These are phyloP conservation scores for Lupinus albus DNA, from an alignment of 306 rosid species.

Conservation along the genomic window DNA sequence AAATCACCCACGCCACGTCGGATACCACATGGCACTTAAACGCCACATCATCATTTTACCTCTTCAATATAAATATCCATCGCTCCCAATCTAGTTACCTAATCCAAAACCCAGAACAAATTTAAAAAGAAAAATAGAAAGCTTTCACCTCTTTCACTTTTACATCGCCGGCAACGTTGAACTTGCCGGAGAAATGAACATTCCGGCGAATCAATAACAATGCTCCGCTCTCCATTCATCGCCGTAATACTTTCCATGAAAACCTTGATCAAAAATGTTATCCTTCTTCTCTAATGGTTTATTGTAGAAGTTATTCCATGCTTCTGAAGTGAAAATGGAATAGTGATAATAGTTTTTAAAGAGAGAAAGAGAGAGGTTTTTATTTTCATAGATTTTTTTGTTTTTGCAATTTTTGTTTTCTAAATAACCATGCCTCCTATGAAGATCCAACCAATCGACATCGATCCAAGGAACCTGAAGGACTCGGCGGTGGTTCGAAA, in stretches of 20 bases:
- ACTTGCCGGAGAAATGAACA: conserved; percentile 70
- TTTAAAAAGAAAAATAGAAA: neutral
- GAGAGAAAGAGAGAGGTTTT: neutral
- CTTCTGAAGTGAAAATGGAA: conserved; percentile 45
- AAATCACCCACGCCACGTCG: conserved; percentile 43
- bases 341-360: conserved; percentile 11
- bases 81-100: conserved; percentile 33
- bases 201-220: conserved; percentile 56
- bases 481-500: conserved; percentile 52
- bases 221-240: conserved; percentile 68
- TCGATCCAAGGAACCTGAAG: conserved; percentile 56
- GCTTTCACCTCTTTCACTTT: neutral
- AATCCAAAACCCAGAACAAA: conserved; percentile 26
- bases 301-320: conserved; percentile 38
- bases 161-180: conserved; percentile 40
- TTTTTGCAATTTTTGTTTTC: neutral
- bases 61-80: conserved; percentile 49
- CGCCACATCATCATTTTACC: conserved; percentile 51
- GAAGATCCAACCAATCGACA: conserved; percentile 92
- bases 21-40: conserved; percentile 33
- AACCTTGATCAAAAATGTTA: conserved; percentile 36
- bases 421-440: conserved; percentile 66
- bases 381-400: neutral
- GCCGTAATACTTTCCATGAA: conserved; percentile 73
- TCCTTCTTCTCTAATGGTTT: conserved; percentile 25